Conservation (phyloP, 805 yeast species). For the Metschnikowia kunwiensis region DNA sequence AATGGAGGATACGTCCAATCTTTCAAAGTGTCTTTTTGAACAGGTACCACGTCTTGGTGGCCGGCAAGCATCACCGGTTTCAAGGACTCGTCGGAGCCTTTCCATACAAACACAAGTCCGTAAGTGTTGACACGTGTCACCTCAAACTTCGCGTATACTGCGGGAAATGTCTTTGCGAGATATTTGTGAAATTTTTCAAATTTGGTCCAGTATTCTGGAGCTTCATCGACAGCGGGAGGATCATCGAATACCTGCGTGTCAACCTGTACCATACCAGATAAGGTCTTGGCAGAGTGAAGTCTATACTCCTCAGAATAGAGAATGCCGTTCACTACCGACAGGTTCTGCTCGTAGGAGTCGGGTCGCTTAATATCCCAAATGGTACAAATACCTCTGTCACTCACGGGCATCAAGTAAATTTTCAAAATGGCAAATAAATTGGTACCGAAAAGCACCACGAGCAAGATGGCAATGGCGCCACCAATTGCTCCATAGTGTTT, state of each 20-base stretch:
- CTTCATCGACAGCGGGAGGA: conserved; percentile 17
- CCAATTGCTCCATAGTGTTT: conserved; percentile 12
- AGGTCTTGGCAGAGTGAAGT: conserved; percentile 10
- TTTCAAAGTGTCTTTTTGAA: conserved; percentile 35
- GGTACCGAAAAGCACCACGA: conserved; percentile 22
- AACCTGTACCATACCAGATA: conserved; percentile 18
- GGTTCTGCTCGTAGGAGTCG: conserved; percentile 22
- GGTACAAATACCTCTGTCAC: conserved; percentile 16
- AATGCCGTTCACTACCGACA: conserved; percentile 26
- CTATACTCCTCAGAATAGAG: conserved; percentile 13
- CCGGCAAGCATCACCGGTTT: conserved; percentile 39
- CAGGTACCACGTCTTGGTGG: conserved; percentile 44
- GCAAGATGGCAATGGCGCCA: conserved; percentile 6
- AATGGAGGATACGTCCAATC: conserved; percentile 41
- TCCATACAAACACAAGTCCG: conserved; percentile 38
- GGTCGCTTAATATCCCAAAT: conserved; percentile 24
- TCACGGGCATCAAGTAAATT: conserved; percentile 18
- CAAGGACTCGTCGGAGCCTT: conserved; percentile 28
- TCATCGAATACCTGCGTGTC: conserved; percentile 20
- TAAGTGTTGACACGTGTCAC: conserved; percentile 35
- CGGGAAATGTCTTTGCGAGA: conserved; percentile 32
- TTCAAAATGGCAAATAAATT: conserved; percentile 20
- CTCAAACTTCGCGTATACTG: conserved; percentile 31
- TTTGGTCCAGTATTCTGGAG: conserved; percentile 20
- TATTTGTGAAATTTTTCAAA: conserved; percentile 28